phyloP scores from a whole-genome alignment of 352 stramenopile genomes.

The Phytophthora ohioensis region DNA sequence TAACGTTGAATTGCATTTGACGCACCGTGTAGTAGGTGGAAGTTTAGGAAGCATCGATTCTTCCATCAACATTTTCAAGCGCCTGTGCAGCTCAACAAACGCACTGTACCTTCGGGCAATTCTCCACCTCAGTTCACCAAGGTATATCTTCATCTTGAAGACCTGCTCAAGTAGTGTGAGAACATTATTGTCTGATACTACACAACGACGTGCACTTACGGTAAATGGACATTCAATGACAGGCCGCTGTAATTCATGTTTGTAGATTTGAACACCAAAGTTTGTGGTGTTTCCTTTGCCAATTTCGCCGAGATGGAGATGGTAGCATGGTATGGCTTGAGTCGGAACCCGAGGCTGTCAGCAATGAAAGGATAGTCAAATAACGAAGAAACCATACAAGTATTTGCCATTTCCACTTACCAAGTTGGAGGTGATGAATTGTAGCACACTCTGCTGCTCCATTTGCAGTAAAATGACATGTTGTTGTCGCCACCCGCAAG shows the following conservation, averaged over 20 bases:
- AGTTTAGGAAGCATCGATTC: slow-evolving; percentile 36
- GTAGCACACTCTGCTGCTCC: slow-evolving; percentile 40
- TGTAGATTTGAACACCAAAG: slow-evolving; percentile 41
- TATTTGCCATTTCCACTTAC: slow-evolving; percentile 18
- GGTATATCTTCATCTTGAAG: slow-evolving; percentile 52
- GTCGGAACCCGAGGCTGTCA: slow-evolving; percentile 5
- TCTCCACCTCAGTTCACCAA: slow-evolving; percentile 52
- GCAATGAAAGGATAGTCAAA: background rate
- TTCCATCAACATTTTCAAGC: slow-evolving; percentile 22
- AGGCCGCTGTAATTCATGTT: slow-evolving; percentile 46
- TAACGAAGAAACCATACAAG: background rate
- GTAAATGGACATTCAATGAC: slow-evolving; percentile 55
- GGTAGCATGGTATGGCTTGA: slow-evolving; percentile 9
- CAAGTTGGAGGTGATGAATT: slow-evolving; percentile 40
- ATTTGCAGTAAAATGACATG: slow-evolving; percentile 31
- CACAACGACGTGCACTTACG: slow-evolving; percentile 24
- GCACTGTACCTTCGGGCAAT: slow-evolving; percentile 57
- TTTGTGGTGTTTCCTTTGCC: background rate
- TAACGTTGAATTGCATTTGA: background rate
- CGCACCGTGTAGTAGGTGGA: slow-evolving; percentile 53
- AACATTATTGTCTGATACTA: background rate
- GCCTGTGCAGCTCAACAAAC: slow-evolving; percentile 51
- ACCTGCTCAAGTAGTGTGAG: slow-evolving; percentile 30
- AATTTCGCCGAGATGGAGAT: slow-evolving; percentile 10
- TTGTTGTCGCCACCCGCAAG: slow-evolving; percentile 38